phyloP scores from a whole-genome alignment of 2,329 filamentous ascomycete genomes.

The Colletotrichum sp. region DNA sequence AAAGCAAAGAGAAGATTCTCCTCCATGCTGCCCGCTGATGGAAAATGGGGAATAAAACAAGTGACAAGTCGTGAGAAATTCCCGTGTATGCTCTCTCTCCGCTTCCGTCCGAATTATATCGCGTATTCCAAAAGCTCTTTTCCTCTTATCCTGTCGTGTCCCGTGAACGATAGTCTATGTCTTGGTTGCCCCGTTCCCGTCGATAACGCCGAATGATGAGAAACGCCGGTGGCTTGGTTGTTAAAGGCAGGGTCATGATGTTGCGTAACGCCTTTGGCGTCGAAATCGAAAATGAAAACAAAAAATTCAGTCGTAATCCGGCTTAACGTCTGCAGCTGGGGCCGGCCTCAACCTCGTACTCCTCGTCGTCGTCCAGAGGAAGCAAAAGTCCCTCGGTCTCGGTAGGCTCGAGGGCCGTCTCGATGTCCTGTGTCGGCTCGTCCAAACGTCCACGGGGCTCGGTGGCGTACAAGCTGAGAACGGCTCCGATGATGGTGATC shows the following conservation, averaged over 20 bases:
- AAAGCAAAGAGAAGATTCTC: neutral
- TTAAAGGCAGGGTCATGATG: neutral
- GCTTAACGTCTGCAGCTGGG: slow-evolving; percentile 2
- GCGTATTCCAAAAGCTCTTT: neutral
- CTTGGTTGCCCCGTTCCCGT: slow-evolving; percentile 25
- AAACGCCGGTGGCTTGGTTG: slow-evolving; percentile 4
- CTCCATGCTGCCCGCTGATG: slow-evolving; percentile 17
- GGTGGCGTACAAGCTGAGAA: slow-evolving; percentile 77
- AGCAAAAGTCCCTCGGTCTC: slow-evolving; percentile 14
- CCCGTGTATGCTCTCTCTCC: neutral
- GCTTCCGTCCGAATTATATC: slow-evolving; percentile 7
- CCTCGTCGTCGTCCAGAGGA: neutral
- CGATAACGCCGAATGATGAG: slow-evolving; percentile 16
- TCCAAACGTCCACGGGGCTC: slow-evolving; percentile 59
- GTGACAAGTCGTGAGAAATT: slow-evolving; percentile 15
- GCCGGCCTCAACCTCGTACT: neutral
- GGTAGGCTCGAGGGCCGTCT: slow-evolving; percentile 34
- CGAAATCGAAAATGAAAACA: neutral
- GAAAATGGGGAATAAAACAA: slow-evolving; percentile 14
- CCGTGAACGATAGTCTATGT: slow-evolving; percentile 20
- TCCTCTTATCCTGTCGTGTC: slow-evolving; percentile 7
- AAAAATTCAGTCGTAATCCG: neutral
- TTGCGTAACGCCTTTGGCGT: neutral
- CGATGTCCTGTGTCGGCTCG: slow-evolving; percentile 43
- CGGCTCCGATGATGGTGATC: slow-evolving; percentile 76